These are phyloP conservation scores for Beauveria sp. DNA, from an alignment of 2,329 filamentous ascomycete species.

Conservation along the genomic window DNA sequence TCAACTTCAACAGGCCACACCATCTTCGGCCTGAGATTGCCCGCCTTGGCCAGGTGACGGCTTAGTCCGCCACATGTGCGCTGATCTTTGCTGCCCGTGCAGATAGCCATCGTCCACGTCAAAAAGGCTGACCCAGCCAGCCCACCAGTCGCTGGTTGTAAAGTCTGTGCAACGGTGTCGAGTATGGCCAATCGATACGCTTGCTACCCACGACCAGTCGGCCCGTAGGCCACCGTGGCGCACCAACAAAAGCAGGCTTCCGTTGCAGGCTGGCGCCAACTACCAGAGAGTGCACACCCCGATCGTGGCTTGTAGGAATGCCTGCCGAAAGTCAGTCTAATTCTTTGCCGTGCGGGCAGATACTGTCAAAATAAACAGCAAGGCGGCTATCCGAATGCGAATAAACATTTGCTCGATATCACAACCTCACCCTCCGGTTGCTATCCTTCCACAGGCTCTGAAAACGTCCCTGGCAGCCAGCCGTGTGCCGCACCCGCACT, in stretches of 20 bases:
- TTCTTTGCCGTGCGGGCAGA: background rate
- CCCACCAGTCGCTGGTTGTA: background rate
- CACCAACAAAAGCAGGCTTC: background rate
- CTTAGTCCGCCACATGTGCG: constrained; percentile 1
- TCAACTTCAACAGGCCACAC: background rate
- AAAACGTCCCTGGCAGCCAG: background rate
- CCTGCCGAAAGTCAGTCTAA: background rate
- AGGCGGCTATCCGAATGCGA: background rate
- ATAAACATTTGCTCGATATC: background rate
- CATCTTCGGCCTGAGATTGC: background rate
- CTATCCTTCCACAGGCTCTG: background rate
- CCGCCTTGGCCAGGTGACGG: constrained; percentile 4
- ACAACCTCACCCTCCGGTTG: background rate
- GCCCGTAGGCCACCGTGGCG: constrained; percentile 3
- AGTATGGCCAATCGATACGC: constrained; percentile 1
- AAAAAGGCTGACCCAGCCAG: background rate
- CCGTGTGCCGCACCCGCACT: background rate
- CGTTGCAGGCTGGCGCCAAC: background rate
- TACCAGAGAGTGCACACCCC: background rate
- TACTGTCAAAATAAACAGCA: background rate
- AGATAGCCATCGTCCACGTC: background rate
- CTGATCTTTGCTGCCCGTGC: background rate
- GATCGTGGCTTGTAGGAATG: background rate
- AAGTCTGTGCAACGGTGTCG: background rate
- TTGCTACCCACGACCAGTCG: background rate